Evolutionary conservation across 2,329 filamentous ascomycete species (phyloP).

Genomic region (Epichloe elymi): DNA sequence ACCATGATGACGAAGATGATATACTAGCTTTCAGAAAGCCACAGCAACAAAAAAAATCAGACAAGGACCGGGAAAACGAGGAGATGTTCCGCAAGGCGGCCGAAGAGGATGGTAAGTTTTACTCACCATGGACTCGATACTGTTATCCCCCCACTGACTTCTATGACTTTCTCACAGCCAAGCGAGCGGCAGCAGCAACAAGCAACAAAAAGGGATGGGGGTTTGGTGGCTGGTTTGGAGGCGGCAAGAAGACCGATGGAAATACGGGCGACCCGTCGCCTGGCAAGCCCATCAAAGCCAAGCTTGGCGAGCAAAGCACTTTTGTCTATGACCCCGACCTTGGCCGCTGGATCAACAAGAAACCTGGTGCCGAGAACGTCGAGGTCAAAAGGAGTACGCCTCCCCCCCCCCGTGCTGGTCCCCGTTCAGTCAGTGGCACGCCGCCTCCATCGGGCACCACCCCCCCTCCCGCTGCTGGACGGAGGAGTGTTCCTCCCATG

Average conservation of each 20-base stretch:
- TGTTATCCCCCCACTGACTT: not conserved
- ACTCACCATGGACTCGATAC: not conserved
- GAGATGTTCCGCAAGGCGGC: constrained; percentile 78
- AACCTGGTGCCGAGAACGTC: constrained; percentile 53
- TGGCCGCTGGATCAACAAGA: constrained; percentile 98
- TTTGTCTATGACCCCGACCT: constrained; percentile 94
- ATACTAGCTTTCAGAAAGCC: constrained; percentile 33
- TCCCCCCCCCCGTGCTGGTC: constrained; percentile 54
- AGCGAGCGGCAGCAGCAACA: constrained; percentile 37
- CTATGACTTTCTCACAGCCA: constrained; percentile 30
- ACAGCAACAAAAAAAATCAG: constrained; percentile 48
- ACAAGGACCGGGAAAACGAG: constrained; percentile 66
- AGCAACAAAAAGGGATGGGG: constrained; percentile 58
- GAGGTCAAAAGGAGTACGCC: constrained; percentile 53
- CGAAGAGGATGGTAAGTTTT: constrained; percentile 51
- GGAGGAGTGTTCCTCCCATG: constrained; percentile 21
- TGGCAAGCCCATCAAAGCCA: constrained; percentile 70
- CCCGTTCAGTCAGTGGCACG: constrained; percentile 39
- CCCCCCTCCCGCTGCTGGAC: constrained; percentile 18
- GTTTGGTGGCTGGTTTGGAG: constrained; percentile 74
- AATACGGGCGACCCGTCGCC: constrained; percentile 26
- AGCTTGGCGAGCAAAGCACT: constrained; percentile 82
- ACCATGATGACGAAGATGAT: constrained; percentile 62
- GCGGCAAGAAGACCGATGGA: constrained; percentile 43
- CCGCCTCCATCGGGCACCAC: constrained; percentile 32